Base-by-base conservation (phyloP, 192 early-diverging fungal species). In the Glomus cerebriforme region DNA sequence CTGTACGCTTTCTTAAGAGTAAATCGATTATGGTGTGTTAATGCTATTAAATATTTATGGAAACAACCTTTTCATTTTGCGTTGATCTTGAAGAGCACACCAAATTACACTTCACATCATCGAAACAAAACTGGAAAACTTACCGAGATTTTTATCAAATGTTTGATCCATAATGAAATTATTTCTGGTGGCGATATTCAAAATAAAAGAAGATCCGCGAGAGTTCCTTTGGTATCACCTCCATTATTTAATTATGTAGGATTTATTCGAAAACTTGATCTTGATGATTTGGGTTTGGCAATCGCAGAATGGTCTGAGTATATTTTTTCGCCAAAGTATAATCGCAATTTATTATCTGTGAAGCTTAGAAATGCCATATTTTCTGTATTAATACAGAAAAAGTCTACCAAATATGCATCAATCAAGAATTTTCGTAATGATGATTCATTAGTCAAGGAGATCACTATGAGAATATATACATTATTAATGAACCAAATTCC, bases 11-110 rank as follows among this genome's bases (percentile, higher is more conserved):
- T 27, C 22, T 24, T 73, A 47, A 49, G 43, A 37, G 71, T 73
- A n/a, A 73, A 73, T 27, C 71, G 71, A 24, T 10, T 37, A 29
- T 73, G 71, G 71, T 73, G 71, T 32, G 31, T 37, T 32, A 49
- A 27, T 32, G 71, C 71, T 58, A 59, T 73, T 37, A 59, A 73
- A 13, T 49, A 31, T 54, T 59, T 73, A 47, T 73, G 71, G 71
- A 58, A 27, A 58, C 22, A 54, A 29, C 71, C 71, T 26, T 54
- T 73, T 29, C 27, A n/a, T n/a, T 73, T 73, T 15, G 45, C 24
- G 71, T 54, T 73, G 26, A 24, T 27, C 24, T 24, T 39, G 31
- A 68, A 68, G 22, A 37, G n/a, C 15, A 68, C 29, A n/a, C 1
- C 35, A 9, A 22, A 39, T 37, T 68, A 68, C 10, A 35, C 19